Evolutionary conservation across 2,329 filamentous ascomycete species (phyloP).

Genomic region (Coniella vitis): DNA sequence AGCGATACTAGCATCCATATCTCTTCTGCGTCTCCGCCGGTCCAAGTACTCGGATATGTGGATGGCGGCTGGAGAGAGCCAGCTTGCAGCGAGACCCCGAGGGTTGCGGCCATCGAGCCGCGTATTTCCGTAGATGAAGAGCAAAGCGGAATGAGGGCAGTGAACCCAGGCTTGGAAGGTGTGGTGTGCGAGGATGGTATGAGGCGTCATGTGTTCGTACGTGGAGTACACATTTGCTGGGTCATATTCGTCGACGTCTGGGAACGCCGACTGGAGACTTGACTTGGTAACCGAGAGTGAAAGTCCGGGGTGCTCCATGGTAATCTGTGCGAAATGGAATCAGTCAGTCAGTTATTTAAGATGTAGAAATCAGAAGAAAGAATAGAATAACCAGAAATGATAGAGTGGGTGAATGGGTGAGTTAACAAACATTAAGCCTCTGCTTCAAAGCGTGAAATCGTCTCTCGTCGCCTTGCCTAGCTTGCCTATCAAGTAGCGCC

Average conservation of each 20-base stretch:
- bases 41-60: neutral
- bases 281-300: neutral
- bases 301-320: neutral
- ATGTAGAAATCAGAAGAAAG: neutral
- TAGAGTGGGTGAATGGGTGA: neutral
- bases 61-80: slow-evolving; percentile 3
- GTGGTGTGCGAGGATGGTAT: neutral
- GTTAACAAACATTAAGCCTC: neutral
- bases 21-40: too few species aligned
- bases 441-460: neutral
- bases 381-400: neutral
- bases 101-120: neutral
- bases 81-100: neutral
- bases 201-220: neutral
- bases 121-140: slow-evolving; percentile 2
- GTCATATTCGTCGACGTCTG: neutral
- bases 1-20: too few species aligned
- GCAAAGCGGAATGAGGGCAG: neutral
- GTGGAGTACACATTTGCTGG: neutral
- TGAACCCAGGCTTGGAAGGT: neutral
- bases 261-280: neutral
- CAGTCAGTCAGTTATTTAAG: neutral
- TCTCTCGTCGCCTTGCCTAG: neutral
- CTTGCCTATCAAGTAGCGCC: neutral
- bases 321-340: neutral